These are phyloP conservation scores for Nannizzia gypsea DNA, from an alignment of 2,329 filamentous ascomycete species.

Conservation along the genomic window DNA sequence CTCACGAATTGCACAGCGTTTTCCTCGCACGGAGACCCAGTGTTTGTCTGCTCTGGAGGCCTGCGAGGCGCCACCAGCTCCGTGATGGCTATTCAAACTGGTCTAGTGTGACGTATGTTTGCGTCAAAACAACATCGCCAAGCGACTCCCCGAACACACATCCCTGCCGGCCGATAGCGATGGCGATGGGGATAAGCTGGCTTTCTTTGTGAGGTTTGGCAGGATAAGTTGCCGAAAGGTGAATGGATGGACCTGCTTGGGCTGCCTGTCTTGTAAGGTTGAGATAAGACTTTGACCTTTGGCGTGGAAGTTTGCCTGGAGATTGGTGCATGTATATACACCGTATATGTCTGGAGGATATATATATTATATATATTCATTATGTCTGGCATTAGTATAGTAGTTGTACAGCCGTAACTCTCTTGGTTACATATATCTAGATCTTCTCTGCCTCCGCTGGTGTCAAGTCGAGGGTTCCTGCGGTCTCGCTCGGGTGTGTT, in stretches of 20 bases:
- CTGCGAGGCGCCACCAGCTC: not conserved
- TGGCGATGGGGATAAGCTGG: too few species aligned
- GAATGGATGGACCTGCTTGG: not conserved
- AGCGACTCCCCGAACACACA: not conserved
- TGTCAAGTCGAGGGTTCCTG: not conserved
- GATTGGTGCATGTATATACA: too few species aligned
- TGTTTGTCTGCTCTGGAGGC: not conserved
- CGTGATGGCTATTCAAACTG: not conserved
- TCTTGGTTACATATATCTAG: not conserved
- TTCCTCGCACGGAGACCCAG: not conserved
- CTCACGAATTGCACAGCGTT: not conserved
- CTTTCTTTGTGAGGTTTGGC: not conserved
- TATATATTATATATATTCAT: not conserved
- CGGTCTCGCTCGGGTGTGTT: not conserved
- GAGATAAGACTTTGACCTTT: not conserved
- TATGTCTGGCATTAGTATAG: not conserved
- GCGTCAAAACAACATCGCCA: not conserved
- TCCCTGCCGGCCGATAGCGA: not conserved
- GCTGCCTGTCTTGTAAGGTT: not conserved
- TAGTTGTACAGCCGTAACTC: not conserved
- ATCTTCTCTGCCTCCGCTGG: not conserved
- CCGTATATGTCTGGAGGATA: not conserved
- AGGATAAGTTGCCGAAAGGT: not conserved
- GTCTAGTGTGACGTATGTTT: slow-evolving; percentile 4
- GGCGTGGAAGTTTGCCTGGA: not conserved